A percentile compares a stretch with the other conserved stretches of the same genome.
These are phyloP conservation scores for Hibiscus trionum DNA, from an alignment of 345 rosid genomes.

Conservation along the genomic window DNA sequence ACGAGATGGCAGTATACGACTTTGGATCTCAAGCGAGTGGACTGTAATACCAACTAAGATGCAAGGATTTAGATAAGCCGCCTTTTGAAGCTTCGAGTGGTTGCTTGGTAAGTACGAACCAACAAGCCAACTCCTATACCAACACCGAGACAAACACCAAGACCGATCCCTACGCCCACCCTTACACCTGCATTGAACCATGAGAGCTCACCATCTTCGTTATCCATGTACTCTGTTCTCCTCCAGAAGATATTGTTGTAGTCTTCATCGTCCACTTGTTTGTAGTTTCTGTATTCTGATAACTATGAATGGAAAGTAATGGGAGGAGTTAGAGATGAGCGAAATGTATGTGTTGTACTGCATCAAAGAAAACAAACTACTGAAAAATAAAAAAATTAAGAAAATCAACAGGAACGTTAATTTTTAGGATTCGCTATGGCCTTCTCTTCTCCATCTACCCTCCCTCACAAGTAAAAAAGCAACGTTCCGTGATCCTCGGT, in stretches of 20 bases:
- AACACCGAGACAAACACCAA: conserved; percentile 78
- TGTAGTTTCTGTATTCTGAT: conserved; percentile 41
- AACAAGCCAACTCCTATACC: conserved; percentile 92
- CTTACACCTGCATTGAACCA: conserved; percentile 97
- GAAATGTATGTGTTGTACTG: neutral
- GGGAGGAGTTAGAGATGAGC: neutral
- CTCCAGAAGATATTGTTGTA: conserved; percentile 58
- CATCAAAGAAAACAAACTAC: neutral
- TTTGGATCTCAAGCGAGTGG: conserved; percentile 17
- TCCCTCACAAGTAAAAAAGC: neutral
- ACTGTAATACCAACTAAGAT: neutral
- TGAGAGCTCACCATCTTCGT: conserved; percentile 83
- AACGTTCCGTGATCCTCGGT: neutral
- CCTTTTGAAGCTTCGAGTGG: conserved; percentile 70
- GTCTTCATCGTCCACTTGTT: conserved; percentile 53
- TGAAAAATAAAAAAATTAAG: neutral
- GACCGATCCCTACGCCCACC: conserved; percentile 96
- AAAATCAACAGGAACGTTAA: neutral
- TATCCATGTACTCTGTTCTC: conserved; percentile 50
- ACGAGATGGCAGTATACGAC: conserved; percentile 20
- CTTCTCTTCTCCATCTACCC: neutral
- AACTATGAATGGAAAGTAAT: conserved; percentile 30
- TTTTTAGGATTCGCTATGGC: neutral
- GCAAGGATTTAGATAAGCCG: conserved; percentile 37
- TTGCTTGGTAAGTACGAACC: conserved; percentile 68